A percentile compares a stretch with the other conserved stretches of the same genome.
Conservation (phyloP, 345 rosid species). For the Populus nigra region DNA sequence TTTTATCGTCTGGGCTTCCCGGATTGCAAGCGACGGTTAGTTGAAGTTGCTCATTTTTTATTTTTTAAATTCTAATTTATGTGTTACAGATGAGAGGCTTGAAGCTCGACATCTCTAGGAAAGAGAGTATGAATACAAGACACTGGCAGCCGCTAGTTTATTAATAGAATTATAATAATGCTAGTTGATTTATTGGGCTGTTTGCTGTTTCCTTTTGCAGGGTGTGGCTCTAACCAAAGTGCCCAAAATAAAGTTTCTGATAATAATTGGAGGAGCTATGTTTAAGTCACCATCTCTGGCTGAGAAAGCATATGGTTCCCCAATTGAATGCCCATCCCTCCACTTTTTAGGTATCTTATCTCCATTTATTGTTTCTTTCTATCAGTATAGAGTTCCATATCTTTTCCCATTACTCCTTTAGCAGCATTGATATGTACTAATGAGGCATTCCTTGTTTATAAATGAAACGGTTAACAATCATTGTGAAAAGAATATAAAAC, state of each 20-base stretch:
- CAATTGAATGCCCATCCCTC: slow-evolving; percentile 55
- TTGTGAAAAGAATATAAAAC: neutral
- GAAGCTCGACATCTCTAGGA: no score
- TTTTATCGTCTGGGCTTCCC: slow-evolving; percentile 62
- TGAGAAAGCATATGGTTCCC: slow-evolving; percentile 56
- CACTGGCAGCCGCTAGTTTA: neutral
- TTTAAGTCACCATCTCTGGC: slow-evolving; percentile 47
- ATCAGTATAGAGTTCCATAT: neutral
- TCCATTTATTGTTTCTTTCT: neutral
- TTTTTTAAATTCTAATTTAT: neutral
- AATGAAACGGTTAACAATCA: no score
- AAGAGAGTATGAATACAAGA: no score
- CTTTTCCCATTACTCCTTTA: neutral
- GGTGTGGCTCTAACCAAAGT: slow-evolving; percentile 72
- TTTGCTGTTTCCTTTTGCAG: slow-evolving; percentile 30
- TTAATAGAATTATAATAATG: neutral
- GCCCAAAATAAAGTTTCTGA: slow-evolving; percentile 54
- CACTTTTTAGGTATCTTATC: slow-evolving; percentile 63
- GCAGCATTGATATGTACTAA: neutral
- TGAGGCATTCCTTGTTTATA: no score
- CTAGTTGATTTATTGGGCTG: neutral
- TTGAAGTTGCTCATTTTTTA: neutral
- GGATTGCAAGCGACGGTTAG: slow-evolving; percentile 73
- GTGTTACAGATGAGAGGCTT: no score
- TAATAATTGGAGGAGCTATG: slow-evolving; percentile 79